These are phyloP conservation scores for Prunus campanulata DNA, from an alignment of 306 rosid genomes.

Conservation along the genomic window DNA sequence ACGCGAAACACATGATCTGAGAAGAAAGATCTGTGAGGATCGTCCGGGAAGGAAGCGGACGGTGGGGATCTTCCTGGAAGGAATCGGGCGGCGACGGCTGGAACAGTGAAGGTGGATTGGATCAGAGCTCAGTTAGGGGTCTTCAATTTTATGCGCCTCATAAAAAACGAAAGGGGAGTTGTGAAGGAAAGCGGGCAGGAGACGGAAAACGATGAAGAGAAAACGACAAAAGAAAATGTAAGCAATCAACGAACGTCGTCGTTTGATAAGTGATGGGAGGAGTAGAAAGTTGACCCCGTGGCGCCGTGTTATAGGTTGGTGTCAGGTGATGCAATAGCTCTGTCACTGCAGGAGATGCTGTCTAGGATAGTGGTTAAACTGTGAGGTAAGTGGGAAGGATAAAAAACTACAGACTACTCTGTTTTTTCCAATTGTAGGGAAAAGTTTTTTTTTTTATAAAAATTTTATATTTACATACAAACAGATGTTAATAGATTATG, in stretches of 20 bases:
- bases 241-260: slow-evolving; percentile 11
- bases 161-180: not conserved
- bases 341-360: slow-evolving; percentile 7
- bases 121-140: slow-evolving; percentile 18
- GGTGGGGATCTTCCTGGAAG: not conserved
- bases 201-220: not conserved
- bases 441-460: no score
- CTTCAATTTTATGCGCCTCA: not conserved
- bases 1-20: slow-evolving; percentile 12
- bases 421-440: no score
- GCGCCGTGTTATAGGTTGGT: not conserved
- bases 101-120: not conserved
- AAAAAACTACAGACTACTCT: not conserved
- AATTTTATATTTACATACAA: no score
- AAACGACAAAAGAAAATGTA: slow-evolving; percentile 14
- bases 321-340: not conserved
- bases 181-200: not conserved
- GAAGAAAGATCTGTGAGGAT: not conserved
- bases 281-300: slow-evolving; percentile 5
- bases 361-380: not conserved
- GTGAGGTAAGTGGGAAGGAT: not conserved
- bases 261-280: not conserved
- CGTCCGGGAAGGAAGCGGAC: not conserved
- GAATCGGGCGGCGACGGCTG: slow-evolving; percentile 22
- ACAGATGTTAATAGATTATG: no score